Conservation (phyloP, 108 stramenopile species). For the Skeletonema tropicum region DNA sequence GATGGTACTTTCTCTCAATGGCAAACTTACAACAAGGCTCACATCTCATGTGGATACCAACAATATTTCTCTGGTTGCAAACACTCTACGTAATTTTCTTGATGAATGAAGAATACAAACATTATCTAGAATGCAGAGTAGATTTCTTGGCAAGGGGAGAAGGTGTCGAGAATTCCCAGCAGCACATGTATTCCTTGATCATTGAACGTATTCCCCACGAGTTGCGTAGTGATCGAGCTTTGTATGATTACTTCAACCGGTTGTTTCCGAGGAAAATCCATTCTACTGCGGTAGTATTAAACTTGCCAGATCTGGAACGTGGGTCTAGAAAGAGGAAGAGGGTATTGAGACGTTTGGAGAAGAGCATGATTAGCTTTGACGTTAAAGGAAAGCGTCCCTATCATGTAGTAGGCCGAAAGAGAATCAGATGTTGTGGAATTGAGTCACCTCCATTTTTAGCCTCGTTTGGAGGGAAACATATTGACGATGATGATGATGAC, state of each 20-base stretch:
- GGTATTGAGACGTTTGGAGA: constrained; percentile 76
- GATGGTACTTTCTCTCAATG: constrained; percentile 64
- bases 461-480: constrained; percentile 17
- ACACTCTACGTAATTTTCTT: constrained; percentile 59
- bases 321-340: constrained; percentile 56
- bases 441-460: constrained; percentile 62
- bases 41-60: constrained; percentile 53
- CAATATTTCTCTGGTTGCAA: constrained; percentile 55
- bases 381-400: constrained; percentile 67
- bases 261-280: constrained; percentile 88
- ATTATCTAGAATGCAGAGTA: constrained; percentile 63
- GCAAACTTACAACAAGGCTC: constrained; percentile 55
- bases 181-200: constrained; percentile 84
- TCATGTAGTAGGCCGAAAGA: constrained; percentile 79
- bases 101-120: constrained; percentile 66
- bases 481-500: constrained; percentile 18
- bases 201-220: constrained; percentile 88
- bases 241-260: constrained; percentile 85
- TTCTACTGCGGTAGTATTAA: constrained; percentile 71
- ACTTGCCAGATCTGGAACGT: constrained; percentile 82
- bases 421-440: constrained; percentile 73
- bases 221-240: constrained; percentile 76
- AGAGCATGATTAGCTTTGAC: constrained; percentile 77
- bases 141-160: constrained; percentile 72
- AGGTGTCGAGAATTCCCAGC: constrained; percentile 61